Conservation (phyloP, 768 basidiomycete species). For the Boletus eberwhitei region DNA sequence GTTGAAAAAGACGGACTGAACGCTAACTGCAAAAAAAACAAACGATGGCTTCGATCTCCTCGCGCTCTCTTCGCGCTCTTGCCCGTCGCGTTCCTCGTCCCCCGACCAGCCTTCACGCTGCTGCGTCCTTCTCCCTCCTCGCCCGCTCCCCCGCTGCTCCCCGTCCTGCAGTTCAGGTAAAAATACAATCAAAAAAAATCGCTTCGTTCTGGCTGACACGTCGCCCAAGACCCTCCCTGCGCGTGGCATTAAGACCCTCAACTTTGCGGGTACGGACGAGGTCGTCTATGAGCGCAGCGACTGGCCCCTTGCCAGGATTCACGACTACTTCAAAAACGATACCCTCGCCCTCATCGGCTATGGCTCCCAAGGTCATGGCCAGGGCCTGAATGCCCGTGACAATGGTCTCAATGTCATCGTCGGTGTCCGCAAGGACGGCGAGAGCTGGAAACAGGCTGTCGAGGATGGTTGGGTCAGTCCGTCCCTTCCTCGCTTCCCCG, state of each 20-base stretch:
- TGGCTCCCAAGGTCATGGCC: slow-evolving; percentile 98
- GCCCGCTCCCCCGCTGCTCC: slow-evolving; percentile 39
- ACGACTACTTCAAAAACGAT: slow-evolving; percentile 99
- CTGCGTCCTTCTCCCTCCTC: slow-evolving; percentile 65
- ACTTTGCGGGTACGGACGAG: slow-evolving; percentile 94
- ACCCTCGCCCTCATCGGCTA: slow-evolving; percentile 99
- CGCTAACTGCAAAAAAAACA: not conserved
- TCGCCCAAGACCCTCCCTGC: slow-evolving; percentile 38
- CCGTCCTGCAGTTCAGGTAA: slow-evolving; percentile 25
- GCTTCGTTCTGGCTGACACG: slow-evolving; percentile 1
- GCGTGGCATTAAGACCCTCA: slow-evolving; percentile 91
- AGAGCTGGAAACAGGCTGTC: slow-evolving; percentile 92
- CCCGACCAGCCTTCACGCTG: slow-evolving; percentile 42
- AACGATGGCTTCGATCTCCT: slow-evolving; percentile 62
- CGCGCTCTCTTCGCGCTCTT: slow-evolving; percentile 59
- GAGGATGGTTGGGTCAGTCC: slow-evolving; percentile 92
- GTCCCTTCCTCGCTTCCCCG: not conserved
- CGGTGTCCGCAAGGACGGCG: slow-evolving; percentile 95
- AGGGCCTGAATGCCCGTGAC: slow-evolving; percentile 98
- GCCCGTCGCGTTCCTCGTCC: slow-evolving; percentile 63
- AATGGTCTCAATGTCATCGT: slow-evolving; percentile 98
- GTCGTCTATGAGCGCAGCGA: slow-evolving; percentile 93
- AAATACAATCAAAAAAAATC: slow-evolving; percentile 25
- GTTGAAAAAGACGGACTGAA: slow-evolving; percentile 13
- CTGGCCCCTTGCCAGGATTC: slow-evolving; percentile 97